Base-by-base conservation (phyloP, 768 basidiomycete species). In the Cyclocybe aegerita region DNA sequence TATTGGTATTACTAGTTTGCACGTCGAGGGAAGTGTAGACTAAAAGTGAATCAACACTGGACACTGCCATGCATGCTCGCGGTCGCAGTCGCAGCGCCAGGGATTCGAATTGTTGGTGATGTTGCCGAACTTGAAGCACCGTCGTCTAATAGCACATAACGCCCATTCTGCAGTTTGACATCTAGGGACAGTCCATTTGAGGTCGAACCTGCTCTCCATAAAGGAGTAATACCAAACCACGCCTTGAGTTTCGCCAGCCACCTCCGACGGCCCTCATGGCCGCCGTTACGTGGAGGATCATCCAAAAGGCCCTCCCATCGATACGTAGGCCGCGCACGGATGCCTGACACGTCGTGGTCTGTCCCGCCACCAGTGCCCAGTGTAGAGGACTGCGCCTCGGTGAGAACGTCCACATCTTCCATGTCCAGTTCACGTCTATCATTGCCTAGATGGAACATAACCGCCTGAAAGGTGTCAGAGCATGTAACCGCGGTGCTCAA, bases 331-430 rank as follows among this genome's bases (percentile, higher is more conserved):
- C 89, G 78, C 0, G 80, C 68, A 8, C 79, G 78, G 45, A 90
- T 84, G 38, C 70, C 71, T 1, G 72, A 66, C 52, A 82, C 80
- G 59, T 90, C 82, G 54, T 88, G 79, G 59, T 88, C 84, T 0
- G 88, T 90, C 4, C 84, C 85, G n/a, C 74, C 80, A 1, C 84
- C 84, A 1, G 84, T 86, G 4, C 82, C 86, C 15, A 85, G 63
- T 3, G 79, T 81, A 2, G 85, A 84, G 1, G 78, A 64, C 35
- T 68, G 73, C 11, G 64, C 71, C 45, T 73, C 76, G 2, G 79
- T 78, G 46, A 81, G 71, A 10, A 76, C 49, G 55, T 86, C 84
- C 35, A 89, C 66, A 30, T 83, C 79, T 48, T 82, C 77, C 81
- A 89, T 84, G 55, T 85, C 80, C 29, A 83, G 65, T 60, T 82